phyloP scores from a whole-genome alignment of 2,329 filamentous ascomycete species.

The Penicillium corylophilum region DNA sequence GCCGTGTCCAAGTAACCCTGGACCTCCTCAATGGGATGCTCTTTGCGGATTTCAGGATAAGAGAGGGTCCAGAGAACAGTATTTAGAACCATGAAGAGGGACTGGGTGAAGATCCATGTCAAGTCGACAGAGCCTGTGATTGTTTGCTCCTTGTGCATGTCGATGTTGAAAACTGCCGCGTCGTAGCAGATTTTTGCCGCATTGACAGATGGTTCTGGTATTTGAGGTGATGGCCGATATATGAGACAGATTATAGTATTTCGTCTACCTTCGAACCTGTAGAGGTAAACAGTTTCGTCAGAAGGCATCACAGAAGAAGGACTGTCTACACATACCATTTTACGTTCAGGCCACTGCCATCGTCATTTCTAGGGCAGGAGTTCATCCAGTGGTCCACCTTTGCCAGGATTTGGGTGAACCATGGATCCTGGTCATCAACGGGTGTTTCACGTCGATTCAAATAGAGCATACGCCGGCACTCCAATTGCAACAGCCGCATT shows the following conservation, averaged over 20 bases:
- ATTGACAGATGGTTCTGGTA: slow-evolving; percentile 76
- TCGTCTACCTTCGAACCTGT: slow-evolving; percentile 65
- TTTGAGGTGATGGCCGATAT: slow-evolving; percentile 86
- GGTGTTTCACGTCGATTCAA: slow-evolving; percentile 77
- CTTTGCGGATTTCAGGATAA: slow-evolving; percentile 75
- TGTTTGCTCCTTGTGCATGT: slow-evolving; percentile 77
- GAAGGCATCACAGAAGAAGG: neutral
- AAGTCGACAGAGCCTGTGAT: slow-evolving; percentile 73
- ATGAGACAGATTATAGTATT: slow-evolving; percentile 88
- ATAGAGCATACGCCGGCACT: slow-evolving; percentile 83
- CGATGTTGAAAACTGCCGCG: slow-evolving; percentile 77
- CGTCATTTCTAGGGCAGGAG: slow-evolving; percentile 68
- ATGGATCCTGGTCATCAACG: slow-evolving; percentile 75
- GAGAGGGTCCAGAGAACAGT: slow-evolving; percentile 89
- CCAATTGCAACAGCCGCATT: slow-evolving; percentile 82
- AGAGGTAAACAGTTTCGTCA: slow-evolving; percentile 6
- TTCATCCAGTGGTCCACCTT: slow-evolving; percentile 80
- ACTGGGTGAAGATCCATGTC: slow-evolving; percentile 90
- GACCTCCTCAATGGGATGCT: slow-evolving; percentile 71
- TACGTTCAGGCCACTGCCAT: slow-evolving; percentile 70
- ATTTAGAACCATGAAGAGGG: slow-evolving; percentile 88
- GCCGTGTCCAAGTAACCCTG: slow-evolving; percentile 71
- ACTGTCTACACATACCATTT: slow-evolving; percentile 63
- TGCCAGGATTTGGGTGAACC: slow-evolving; percentile 77
- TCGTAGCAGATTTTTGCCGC: slow-evolving; percentile 82